Evolutionary conservation across 2,329 filamentous ascomycete species (phyloP), one percentile per base, ranked within the genome.

Genomic region (Pestalotiopsis sp.): DNA sequence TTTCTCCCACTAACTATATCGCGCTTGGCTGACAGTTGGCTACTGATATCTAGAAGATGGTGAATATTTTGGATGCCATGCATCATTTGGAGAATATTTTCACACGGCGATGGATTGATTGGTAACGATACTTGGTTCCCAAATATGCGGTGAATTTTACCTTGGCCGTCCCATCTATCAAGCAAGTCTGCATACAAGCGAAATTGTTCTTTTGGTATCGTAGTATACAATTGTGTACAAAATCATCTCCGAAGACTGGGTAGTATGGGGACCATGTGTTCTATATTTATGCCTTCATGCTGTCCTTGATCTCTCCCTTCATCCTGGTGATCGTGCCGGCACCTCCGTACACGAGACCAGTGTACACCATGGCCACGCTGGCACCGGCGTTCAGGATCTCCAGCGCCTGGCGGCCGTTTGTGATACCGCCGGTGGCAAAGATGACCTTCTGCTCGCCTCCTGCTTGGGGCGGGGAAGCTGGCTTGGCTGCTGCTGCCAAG

Each of bases 401-500:
- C 14, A 93, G 83, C 9, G 94, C 97, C 81, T 98, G 92, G 71
- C 92, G 87, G 4, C 96, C 96, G 72, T 92, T 95, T 1, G 92
- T 96, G 76, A 99, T 95, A 20, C 96, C 96, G 1, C 96, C 96
- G 0, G 94, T 96, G 0, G 95, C 95, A 77, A 98, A 98, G 70
- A 99, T 92, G 65, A 94, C 91, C 81, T 97, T 97, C 62, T 86
- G 86, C 69, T 83, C 71, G 55, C 59, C 31, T 67, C 94, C 93
- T 2, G 94, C 95, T 0, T 93, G 95, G 0, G 94, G 94, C 77
- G 97, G 97, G 69, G 98, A 91, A 63, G 93, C 90, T 81, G 97
- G 97, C 52, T 84, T 83, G 23, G 57, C 31, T 66, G 80, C 71
- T 3, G 69, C 38, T 64, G 74, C 72, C 31, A 68, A 72, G 20